phyloP scores from a whole-genome alignment of 768 basidiomycete genomes.

The Amyloporia xantha region DNA sequence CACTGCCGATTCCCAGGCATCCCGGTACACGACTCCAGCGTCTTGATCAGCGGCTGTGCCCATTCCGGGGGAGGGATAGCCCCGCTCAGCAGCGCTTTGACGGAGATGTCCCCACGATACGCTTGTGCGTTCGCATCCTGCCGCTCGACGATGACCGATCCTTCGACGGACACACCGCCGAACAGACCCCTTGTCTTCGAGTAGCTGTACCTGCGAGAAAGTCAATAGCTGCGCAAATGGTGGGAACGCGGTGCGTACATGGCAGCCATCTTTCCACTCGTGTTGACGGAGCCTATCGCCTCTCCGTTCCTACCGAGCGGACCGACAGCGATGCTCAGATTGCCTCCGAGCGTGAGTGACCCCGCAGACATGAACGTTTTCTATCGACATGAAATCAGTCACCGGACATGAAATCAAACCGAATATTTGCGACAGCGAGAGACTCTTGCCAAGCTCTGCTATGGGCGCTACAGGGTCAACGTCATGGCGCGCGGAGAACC shows the following conservation, averaged over 20 bases:
- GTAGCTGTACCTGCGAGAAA: slow-evolving; percentile 66
- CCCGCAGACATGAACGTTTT: slow-evolving; percentile 93
- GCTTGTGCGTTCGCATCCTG: slow-evolving; percentile 89
- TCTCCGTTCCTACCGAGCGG: slow-evolving; percentile 95
- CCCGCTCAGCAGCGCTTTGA: slow-evolving; percentile 77
- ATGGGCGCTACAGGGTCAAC: no score
- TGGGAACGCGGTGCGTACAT: slow-evolving; percentile 47
- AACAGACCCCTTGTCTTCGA: slow-evolving; percentile 91
- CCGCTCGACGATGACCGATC: slow-evolving; percentile 87
- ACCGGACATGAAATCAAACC: not conserved
- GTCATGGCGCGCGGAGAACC: no score
- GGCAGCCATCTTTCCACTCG: slow-evolving; percentile 83
- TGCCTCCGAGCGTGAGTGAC: slow-evolving; percentile 84
- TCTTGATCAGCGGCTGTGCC: slow-evolving; percentile 68
- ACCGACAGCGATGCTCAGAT: slow-evolving; percentile 83
- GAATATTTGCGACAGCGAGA: no score
- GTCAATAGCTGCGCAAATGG: not conserved
- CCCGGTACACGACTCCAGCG: slow-evolving; percentile 67
- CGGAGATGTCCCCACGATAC: slow-evolving; percentile 68
- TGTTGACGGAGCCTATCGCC: slow-evolving; percentile 75
- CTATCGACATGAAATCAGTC: no score
- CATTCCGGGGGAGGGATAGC: slow-evolving; percentile 67
- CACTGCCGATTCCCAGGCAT: slow-evolving; percentile 62
- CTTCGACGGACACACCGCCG: slow-evolving; percentile 85
- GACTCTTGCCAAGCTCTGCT: no score